Base-by-base conservation (phyloP, 768 basidiomycete genomes). In the Ramaria rubella region DNA sequence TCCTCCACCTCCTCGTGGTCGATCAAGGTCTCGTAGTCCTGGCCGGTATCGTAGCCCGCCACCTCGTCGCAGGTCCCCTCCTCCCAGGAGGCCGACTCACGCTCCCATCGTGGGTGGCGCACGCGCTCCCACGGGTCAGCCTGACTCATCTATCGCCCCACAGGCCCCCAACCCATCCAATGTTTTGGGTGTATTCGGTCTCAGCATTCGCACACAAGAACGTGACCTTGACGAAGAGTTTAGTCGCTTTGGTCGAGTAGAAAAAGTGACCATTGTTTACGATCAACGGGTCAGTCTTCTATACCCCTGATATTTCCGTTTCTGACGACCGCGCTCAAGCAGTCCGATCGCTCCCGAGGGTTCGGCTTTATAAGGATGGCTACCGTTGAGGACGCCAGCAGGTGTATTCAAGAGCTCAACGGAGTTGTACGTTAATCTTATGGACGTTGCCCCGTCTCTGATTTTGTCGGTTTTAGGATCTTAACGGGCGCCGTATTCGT, bases 361-460 rank as follows among this genome's bases (percentile, higher is more conserved):
- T 99, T 99, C 62, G 95, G 95, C 42, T 99, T 99, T 69, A 94
- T 99, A 71, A 86, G 85, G 62, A 97, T 99, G 94, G 79, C 81
- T 14, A 79, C 77, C 34, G 81, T 85, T n/a, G 90, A 93, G 58
- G 95, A 96, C 60, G 95, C 95, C 8, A 75, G 82, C 26, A 76
- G 86, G 29, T 94, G 90, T 72, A 88, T 99, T 64, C 82, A 86
- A 59, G 89, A 91, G 65, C 76, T 98, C 48, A 98, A 97, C 67
- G 96, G 96, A 38, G 72, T 94, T 48, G 92, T 94, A 14, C 31
- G 43, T 43, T 43, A 9, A 11, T 1, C 43, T 14, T 27, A n/a
- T 8, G 26, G 19, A n/a, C 33, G 45, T 19, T 5, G 17, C 24
- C 34, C 24, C 34, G 33, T n/a, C 49, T 9, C 40, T 45, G 27